Conservation (phyloP, 768 basidiomycete genomes). For the Lentinula boryana region DNA sequence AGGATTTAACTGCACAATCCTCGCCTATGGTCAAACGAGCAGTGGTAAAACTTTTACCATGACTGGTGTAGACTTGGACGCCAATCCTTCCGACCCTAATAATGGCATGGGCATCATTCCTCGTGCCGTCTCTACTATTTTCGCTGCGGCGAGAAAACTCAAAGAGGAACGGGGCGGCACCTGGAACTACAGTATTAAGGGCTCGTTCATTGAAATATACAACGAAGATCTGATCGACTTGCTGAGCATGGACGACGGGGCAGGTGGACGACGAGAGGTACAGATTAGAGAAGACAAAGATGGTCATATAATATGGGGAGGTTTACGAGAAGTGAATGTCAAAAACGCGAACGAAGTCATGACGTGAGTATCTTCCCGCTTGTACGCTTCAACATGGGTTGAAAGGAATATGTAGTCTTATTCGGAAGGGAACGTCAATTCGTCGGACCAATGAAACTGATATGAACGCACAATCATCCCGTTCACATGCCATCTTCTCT, state of each 20-base stretch:
- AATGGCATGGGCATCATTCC: conserved; percentile 95
- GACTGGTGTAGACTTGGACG: conserved; percentile 91
- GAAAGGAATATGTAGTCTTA: conserved; percentile 48
- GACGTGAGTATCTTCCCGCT: conserved; percentile 50
- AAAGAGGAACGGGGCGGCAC: conserved; percentile 68
- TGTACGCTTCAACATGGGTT: conserved; percentile 4
- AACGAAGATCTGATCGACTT: conserved; percentile 99
- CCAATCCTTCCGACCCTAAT: conserved; percentile 74
- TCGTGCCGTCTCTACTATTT: conserved; percentile 86
- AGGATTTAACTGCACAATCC: conserved; percentile 96
- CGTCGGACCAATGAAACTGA: conserved; percentile 95
- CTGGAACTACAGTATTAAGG: conserved; percentile 79
- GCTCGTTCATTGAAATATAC: conserved; percentile 96
- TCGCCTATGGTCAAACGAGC: conserved; percentile 97
- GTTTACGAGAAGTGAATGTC: conserved; percentile 89
- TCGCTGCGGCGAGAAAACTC: conserved; percentile 67
- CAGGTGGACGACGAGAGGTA: conserved; percentile 72
- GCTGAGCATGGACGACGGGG: conserved; percentile 65
- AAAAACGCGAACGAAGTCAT: conserved; percentile 84
- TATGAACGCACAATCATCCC: conserved; percentile 98
- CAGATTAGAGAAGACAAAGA: conserved; percentile 97
- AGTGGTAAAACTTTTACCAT: conserved; percentile 98
- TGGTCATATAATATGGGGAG: conserved; percentile 96
- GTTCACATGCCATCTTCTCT: conserved; percentile 98
- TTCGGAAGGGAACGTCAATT: conserved; percentile 85